Evolutionary conservation across 1,284 basidiomycete species (phyloP).

Genomic region (Porodaedalea pini): DNA sequence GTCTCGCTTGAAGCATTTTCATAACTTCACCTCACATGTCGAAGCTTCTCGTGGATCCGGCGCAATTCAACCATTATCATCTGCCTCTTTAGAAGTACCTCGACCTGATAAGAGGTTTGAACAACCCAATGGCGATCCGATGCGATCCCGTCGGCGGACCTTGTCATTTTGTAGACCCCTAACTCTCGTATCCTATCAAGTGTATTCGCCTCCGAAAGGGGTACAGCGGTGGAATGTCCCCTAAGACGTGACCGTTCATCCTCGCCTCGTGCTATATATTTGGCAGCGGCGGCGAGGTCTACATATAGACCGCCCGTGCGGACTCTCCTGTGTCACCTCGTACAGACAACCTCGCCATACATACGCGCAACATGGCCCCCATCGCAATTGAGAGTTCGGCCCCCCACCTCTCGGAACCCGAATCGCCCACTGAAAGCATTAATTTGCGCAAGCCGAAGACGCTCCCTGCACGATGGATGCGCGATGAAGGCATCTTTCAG

Average conservation of each 20-base stretch:
- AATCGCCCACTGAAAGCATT: neutral
- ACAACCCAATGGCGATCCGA: neutral
- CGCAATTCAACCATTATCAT: neutral
- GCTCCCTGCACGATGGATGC: slow-evolving; percentile 19
- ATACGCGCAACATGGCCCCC: slow-evolving; percentile 5
- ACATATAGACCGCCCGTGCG: neutral
- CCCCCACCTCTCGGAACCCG: neutral
- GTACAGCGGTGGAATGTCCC: no score
- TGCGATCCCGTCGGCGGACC: neutral
- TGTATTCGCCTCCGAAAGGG: neutral
- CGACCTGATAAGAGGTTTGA: neutral
- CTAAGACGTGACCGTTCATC: no score
- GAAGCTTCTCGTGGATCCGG: neutral
- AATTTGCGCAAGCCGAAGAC: slow-evolving; percentile 10
- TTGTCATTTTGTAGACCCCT: neutral
- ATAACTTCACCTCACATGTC: neutral
- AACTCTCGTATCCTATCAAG: neutral
- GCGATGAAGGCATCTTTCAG: slow-evolving; percentile 21
- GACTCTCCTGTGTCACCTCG: neutral
- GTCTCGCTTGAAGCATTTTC: neutral
- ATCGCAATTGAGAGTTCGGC: slow-evolving; percentile 1
- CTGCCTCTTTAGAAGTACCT: no score
- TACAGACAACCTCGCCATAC: neutral
- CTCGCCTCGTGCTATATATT: no score
- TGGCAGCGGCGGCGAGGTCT: no score